A percentile compares a stretch with the other conserved stretches of the same genome.
Evolutionary conservation across 306 rosid genomes (phyloP).

Genomic region (Cercis canadensis): DNA sequence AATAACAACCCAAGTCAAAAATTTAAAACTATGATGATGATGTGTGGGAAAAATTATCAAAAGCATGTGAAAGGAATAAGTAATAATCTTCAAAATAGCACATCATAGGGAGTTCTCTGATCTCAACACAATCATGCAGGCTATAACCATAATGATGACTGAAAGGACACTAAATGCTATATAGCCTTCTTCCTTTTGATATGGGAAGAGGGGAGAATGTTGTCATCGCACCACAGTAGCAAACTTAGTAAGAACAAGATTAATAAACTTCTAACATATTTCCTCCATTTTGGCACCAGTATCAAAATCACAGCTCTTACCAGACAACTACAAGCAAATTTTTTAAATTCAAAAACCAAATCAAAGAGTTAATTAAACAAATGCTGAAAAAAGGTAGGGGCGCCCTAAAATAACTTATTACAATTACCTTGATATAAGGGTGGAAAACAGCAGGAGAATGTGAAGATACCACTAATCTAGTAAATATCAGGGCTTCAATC

Average conservation of each 20-base stretch:
- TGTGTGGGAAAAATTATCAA: not conserved
- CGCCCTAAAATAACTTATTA: not conserved
- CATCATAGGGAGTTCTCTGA: not conserved
- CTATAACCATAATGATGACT: not conserved
- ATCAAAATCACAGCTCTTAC: not conserved
- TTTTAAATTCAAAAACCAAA: conserved; percentile 8
- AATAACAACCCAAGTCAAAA: not conserved
- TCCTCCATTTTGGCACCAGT: conserved; percentile 20
- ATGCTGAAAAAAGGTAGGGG: not conserved
- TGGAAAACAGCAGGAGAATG: conserved; percentile 97
- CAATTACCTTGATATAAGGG: conserved; percentile 81
- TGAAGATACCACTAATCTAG: conserved; percentile 89
- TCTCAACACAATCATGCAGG: conserved; percentile 7
- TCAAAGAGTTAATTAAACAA: conserved; percentile 22
- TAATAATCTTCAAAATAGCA: not conserved
- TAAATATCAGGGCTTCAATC: conserved; percentile 93
- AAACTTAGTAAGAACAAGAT: conserved; percentile 1
- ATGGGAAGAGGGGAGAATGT: not conserved
- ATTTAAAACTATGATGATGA: conserved; percentile 14
- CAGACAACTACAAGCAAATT: not conserved
- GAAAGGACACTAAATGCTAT: not conserved
- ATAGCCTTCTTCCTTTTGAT: not conserved
- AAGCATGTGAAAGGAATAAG: not conserved
- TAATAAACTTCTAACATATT: conserved; percentile 15
- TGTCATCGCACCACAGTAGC: not conserved